Base-by-base conservation (phyloP, 208 protist genomes). In the Wallacemonas sp. region DNA sequence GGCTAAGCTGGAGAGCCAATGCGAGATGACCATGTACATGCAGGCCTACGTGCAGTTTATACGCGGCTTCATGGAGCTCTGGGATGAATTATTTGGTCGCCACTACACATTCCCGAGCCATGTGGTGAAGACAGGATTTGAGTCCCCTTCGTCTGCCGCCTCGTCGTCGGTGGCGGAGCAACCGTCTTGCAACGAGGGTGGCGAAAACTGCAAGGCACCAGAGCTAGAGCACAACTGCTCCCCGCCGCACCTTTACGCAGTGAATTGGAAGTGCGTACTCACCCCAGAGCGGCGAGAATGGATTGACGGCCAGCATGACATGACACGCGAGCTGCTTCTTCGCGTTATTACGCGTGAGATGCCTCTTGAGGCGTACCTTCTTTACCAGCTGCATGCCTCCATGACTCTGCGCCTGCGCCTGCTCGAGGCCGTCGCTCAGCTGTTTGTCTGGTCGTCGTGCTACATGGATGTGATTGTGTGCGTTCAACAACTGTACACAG, bases 171-270 rank as follows among this genome's bases (percentile, higher is more conserved):
- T 24, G 21, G 28, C 36, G 34, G 17, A 41, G 28, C 11, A 26
- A 9, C 31, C 2, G 36, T 5, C 11, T 5, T 11, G 11, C n/a
- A 4, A 11, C 39, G 41, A 33, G 4, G 58, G 31, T 11, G 42
- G 17, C 19, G 59, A 12, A 33, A 26, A 56, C 26, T 47, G 28
- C 53, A 28, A 17, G 24, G 2, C 12, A 4, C 19, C 51, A 21
- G 15, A 9, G 4, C 47, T 51, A 2, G 4, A 11, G 22, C 38
- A 28, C 8, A 3, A 45, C 30, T 53, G 68, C 17, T 53, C 61
- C 39, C 72, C 88, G 14, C 76, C 80, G 34, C 84, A 91, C 68
- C 70, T 91, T 31, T 90, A 86, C 72, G 82, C 80, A 58, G 80
- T 91, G 19, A 54, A 59, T 60, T 95, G 88, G 85, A 44, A 73